phyloP scores from a whole-genome alignment of 306 rosid genomes.

The Cicer yamashitae region DNA sequence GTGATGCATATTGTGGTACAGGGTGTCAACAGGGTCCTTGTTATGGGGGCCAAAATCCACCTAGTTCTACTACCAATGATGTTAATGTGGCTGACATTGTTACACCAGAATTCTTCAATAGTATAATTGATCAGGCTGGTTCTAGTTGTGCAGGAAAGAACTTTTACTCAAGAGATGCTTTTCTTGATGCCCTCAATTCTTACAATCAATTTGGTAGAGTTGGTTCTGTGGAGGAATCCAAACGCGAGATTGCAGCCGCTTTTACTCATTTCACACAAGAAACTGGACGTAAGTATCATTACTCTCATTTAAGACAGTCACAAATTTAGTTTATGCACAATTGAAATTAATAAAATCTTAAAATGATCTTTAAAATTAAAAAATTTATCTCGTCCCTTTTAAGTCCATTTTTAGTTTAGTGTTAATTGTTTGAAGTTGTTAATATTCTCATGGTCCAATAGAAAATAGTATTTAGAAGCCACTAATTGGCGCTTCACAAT shows the following conservation, averaged over 20 bases:
- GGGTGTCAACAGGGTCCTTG: conserved; percentile 78
- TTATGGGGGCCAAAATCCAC: conserved; percentile 10
- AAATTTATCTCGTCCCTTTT: no score
- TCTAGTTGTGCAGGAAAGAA: conserved; percentile 62
- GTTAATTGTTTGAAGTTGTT: no score
- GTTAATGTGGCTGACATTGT: conserved; percentile 63
- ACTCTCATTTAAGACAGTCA: neutral
- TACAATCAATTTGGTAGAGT: conserved; percentile 54
- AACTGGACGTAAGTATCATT: conserved; percentile 64
- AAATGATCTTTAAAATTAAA: neutral
- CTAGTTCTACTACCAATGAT: conserved; percentile 30
- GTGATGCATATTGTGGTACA: conserved; percentile 56
- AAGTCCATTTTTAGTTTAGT: no score
- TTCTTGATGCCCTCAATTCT: conserved; percentile 62
- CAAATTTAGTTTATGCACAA: neutral
- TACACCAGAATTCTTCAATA: conserved; percentile 58
- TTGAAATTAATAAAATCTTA: neutral
- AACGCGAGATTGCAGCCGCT: conserved; percentile 85
- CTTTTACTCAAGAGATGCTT: conserved; percentile 62
- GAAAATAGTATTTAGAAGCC: no score
- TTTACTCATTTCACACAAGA: conserved; percentile 87
- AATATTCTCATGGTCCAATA: no score
- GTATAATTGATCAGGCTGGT: conserved; percentile 58
- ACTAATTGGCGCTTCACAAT: no score
- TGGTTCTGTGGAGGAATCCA: conserved; percentile 59